Base-by-base conservation (phyloP, 2,329 filamentous ascomycete species). In the Aureobasidium zeae region DNA sequence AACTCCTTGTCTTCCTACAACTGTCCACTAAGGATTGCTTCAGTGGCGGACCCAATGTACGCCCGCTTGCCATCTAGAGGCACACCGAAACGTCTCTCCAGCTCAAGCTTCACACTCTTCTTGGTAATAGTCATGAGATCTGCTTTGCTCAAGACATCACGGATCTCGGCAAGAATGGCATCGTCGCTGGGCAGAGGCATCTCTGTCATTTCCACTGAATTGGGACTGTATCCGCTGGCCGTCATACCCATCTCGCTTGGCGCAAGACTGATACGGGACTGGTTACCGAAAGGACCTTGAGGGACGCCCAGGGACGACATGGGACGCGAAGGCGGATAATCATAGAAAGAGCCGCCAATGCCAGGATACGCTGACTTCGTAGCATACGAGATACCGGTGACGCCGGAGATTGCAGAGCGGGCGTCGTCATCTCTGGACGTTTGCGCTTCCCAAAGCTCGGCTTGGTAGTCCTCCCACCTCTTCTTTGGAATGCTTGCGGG, bases 401-500 rank as follows among this genome's bases (percentile, higher is more conserved):
- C 84, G 46, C 89, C 89, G n/a, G 87, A 95, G 41, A 89, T 68
- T 63, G 95, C 89, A 8, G 87, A 94, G 48, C 76, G 81, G 17
- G 79, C 70, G 59, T 98, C 91, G 56, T 79, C 76, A 33, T 94
- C 87, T 25, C 33, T 25, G 12, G 43, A 38, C n/a, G 84, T 93
- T 66, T 94, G 86, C 1, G 84, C 83, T 59, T 98, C 91, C 91
- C 89, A 98, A 32, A 98, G 79, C 72, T 96, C 91, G 50, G 83
- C 83, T 65, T 98, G 91, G 63, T 96, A 98, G 57, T 98, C 91
- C 63, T 98, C 91, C 91, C 91, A 98, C 73, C 85, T 91, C 80
- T 96, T 98, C 68, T 86, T 85, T 15, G 91, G 91, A 53, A 98
- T 96, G 26, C 81, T 85, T 34, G 75, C 72, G 11, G 91, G 89